phyloP scores from a whole-genome alignment of 371 early-diverging fungal genomes.

The Lichtheimia corymbifera region DNA sequence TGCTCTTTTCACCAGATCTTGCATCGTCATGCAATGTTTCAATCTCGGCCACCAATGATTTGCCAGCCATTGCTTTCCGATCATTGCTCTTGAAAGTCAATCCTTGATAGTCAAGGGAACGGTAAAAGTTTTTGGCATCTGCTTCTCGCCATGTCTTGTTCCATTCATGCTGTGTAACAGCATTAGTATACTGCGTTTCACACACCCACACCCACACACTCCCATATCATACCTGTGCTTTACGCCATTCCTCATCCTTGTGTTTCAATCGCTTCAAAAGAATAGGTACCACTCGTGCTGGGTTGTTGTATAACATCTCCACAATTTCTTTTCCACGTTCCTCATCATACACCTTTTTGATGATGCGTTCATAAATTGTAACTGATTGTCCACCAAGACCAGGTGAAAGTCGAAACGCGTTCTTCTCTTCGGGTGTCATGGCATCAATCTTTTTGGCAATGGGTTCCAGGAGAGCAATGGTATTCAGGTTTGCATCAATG shows the following conservation, averaged over 20 bases:
- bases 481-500: slow-evolving; percentile 90
- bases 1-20: neutral
- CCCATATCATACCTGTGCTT: slow-evolving; percentile 43
- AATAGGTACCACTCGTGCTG: slow-evolving; percentile 91
- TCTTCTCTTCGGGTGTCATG: slow-evolving; percentile 83
- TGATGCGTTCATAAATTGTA: slow-evolving; percentile 84
- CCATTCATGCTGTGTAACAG: slow-evolving; percentile 81
- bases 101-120: slow-evolving; percentile 95
- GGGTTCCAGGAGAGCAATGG: slow-evolving; percentile 90
- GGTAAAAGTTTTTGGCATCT: slow-evolving; percentile 94
- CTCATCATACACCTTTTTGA: slow-evolving; percentile 90
- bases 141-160: slow-evolving; percentile 96
- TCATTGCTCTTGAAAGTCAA: slow-evolving; percentile 87
- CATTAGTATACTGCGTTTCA: slow-evolving; percentile 15
- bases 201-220: slow-evolving; percentile 44
- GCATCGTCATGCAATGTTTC: slow-evolving; percentile 70
- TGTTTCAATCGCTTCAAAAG: slow-evolving; percentile 93
- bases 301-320: slow-evolving; percentile 90
- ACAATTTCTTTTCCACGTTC: slow-evolving; percentile 91
- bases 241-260: slow-evolving; percentile 96
- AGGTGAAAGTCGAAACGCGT: slow-evolving; percentile 65
- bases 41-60: slow-evolving; percentile 80
- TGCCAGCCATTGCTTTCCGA: slow-evolving; percentile 74
- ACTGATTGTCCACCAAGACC: slow-evolving; percentile 87
- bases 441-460: slow-evolving; percentile 66